phyloP scores from a whole-genome alignment of 345 rosid species.

The Clausena lansium region DNA sequence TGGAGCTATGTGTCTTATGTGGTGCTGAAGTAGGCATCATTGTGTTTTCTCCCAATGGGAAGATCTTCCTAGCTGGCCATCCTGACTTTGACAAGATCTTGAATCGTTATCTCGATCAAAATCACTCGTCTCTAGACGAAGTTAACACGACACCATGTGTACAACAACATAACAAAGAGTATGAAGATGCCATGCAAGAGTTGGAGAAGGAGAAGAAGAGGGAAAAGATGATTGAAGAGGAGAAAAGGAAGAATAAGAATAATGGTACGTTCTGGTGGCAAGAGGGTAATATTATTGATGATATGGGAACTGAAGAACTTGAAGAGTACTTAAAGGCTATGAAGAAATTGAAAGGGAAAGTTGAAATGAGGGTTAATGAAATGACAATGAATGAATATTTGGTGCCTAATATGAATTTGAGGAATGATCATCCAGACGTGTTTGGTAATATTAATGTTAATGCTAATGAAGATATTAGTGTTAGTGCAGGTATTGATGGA shows the following conservation, averaged over 20 bases:
- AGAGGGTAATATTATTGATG: constrained; percentile 17
- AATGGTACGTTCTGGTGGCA: constrained; percentile 37
- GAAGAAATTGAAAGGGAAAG: constrained; percentile 28
- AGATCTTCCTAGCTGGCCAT: constrained; percentile 32
- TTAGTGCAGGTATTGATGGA: background rate
- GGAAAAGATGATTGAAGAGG: constrained; percentile 4
- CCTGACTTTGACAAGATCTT: constrained; percentile 21
- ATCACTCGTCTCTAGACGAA: background rate
- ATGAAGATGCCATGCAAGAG: constrained; percentile 17
- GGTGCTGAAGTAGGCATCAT: constrained; percentile 33
- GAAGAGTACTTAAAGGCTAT: constrained; percentile 28
- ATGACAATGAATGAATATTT: constrained; percentile 8
- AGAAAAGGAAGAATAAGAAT: background rate
- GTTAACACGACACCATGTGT: background rate
- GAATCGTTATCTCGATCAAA: constrained; percentile 7
- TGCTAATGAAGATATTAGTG: background rate
- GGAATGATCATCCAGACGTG: background rate
- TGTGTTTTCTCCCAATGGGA: constrained; percentile 33
- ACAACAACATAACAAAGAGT: constrained; percentile 18
- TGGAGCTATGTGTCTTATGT: constrained; percentile 32
- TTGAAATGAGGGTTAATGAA: constrained; percentile 21
- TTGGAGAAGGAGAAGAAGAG: constrained; percentile 29
- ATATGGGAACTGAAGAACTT: constrained; percentile 33
- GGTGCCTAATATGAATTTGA: background rate
- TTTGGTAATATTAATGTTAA: background rate